Evolutionary conservation across 495 filamentous ascomycete genomes (phyloP).

Genomic region (Aspergillus carlsbadensis): DNA sequence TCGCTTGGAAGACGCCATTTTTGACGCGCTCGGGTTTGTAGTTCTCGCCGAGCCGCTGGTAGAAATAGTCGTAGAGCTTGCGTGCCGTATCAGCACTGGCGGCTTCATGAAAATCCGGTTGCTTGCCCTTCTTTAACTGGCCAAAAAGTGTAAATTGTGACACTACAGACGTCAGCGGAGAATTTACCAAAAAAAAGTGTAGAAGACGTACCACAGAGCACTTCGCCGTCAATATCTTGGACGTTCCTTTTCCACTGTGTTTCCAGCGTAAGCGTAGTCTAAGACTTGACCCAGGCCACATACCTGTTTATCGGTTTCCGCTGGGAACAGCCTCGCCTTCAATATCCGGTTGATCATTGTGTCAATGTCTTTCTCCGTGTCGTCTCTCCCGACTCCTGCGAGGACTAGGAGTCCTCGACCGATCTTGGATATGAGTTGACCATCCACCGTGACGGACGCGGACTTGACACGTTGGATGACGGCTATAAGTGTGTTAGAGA

Average conservation of each 20-base stretch:
- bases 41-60: constrained; percentile 67
- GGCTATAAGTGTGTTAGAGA: constrained; percentile 48
- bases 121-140: constrained; percentile 87
- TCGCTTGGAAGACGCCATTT: constrained; percentile 94
- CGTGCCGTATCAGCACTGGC: constrained; percentile 74
- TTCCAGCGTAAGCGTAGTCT: not conserved
- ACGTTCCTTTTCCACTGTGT: constrained; percentile 84
- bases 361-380: constrained; percentile 86
- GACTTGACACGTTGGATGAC: constrained; percentile 94
- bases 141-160: constrained; percentile 97
- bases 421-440: constrained; percentile 83
- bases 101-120: constrained; percentile 93
- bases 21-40: constrained; percentile 80
- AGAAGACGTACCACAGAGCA: constrained; percentile 74
- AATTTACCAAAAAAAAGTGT: not conserved
- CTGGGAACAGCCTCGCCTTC: constrained; percentile 88
- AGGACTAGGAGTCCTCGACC: constrained; percentile 88
- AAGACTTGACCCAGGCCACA: not conserved
- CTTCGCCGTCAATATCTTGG: constrained; percentile 80
- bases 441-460: constrained; percentile 97
- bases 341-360: constrained; percentile 79
- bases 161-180: constrained; percentile 51
- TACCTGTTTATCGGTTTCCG: constrained; percentile 47
- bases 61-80: constrained; percentile 78
- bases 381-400: constrained; percentile 85